Evolutionary conservation across 2,329 filamentous ascomycete genomes (phyloP).

Genomic region (Talaromyces sp.): DNA sequence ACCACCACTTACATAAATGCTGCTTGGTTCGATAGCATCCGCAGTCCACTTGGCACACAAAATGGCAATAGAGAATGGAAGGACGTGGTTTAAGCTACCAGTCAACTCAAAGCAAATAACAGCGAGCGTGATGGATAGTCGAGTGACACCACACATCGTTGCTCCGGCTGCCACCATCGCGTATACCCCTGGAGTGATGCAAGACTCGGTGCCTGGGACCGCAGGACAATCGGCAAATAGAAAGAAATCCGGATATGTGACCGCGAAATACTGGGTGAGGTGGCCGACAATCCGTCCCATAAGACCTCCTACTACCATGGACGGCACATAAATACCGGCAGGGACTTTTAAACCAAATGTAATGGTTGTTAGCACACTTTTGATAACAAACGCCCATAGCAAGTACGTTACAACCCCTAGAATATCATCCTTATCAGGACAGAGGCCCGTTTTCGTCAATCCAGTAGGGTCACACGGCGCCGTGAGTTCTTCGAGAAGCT

Average conservation of each 20-base stretch:
- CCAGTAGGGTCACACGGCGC: slow-evolving; percentile 71
- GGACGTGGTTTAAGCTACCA: slow-evolving; percentile 86
- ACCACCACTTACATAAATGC: slow-evolving; percentile 66
- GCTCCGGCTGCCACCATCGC: slow-evolving; percentile 90
- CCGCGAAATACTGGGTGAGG: slow-evolving; percentile 71
- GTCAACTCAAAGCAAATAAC: slow-evolving; percentile 96
- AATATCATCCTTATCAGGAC: slow-evolving; percentile 72
- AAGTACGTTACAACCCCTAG: slow-evolving; percentile 67
- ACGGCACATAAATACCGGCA: slow-evolving; percentile 94
- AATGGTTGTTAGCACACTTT: slow-evolving; percentile 78
- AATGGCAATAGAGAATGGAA: slow-evolving; percentile 88
- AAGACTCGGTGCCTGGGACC: slow-evolving; percentile 63
- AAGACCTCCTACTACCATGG: slow-evolving; percentile 95
- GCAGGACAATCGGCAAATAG: slow-evolving; percentile 71
- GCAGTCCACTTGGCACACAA: slow-evolving; percentile 98
- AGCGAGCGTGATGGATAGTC: slow-evolving; percentile 84
- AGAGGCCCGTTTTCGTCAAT: slow-evolving; percentile 67
- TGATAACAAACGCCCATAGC: slow-evolving; percentile 76
- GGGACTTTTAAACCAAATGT: slow-evolving; percentile 97
- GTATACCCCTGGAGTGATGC: slow-evolving; percentile 95
- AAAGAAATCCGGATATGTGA: slow-evolving; percentile 63
- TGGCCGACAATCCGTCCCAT: slow-evolving; percentile 87
- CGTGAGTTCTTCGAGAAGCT: slow-evolving; percentile 83
- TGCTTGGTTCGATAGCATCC: slow-evolving; percentile 86
- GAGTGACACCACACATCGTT: slow-evolving; percentile 96